Evolutionary conservation across 2,329 filamentous ascomycete species (phyloP), one percentile per base, ranked within the genome.

Genomic region (Cercospora brassicicola): DNA sequence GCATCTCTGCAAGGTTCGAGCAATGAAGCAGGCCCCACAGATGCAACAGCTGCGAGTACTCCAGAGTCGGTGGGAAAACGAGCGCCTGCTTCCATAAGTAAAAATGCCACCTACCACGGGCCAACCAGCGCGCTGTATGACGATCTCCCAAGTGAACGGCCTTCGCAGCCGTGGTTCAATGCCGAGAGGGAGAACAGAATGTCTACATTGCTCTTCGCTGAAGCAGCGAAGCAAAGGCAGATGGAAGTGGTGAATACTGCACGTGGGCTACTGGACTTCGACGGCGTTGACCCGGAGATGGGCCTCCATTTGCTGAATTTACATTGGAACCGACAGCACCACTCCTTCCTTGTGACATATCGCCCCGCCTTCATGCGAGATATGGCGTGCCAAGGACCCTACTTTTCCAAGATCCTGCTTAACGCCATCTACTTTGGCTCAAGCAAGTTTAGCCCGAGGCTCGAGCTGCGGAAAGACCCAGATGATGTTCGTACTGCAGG

Each of bases 371-470:
- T 73, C 66, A 73, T 73, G 72, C 69, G 71, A 15, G 71, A 73
- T 33, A 72, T 73, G 85, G 85, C 84, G 57, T 82, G 82, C 56
- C 76, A 80, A 5, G 87, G 87, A 0, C 84, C 84, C 0, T 87
- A 87, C 73, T 88, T 86, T 68, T 87, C 86, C 0, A 83, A 86
- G 56, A 77, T 86, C 1, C 79, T 88, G 1, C 77, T 88, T 2
- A 87, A 87, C 69, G 85, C 86, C 0, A 84, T 88, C 0, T 81
- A 84, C 62, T 85, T 82, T 3, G 64, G 64, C 9, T 59, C 64
- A 15, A 48, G 64, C n/a, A 85, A 86, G 64, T 84, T 84, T 68
- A 83, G 81, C 53, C 79, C 80, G 1, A 78, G 83, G 0, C 76
- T 79, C 0, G 81, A 84, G 53, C 79, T 86, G 0, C 82, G 84